Base-by-base conservation (phyloP, 2,329 filamentous ascomycete species). In the Cladophialophora yegresii region DNA sequence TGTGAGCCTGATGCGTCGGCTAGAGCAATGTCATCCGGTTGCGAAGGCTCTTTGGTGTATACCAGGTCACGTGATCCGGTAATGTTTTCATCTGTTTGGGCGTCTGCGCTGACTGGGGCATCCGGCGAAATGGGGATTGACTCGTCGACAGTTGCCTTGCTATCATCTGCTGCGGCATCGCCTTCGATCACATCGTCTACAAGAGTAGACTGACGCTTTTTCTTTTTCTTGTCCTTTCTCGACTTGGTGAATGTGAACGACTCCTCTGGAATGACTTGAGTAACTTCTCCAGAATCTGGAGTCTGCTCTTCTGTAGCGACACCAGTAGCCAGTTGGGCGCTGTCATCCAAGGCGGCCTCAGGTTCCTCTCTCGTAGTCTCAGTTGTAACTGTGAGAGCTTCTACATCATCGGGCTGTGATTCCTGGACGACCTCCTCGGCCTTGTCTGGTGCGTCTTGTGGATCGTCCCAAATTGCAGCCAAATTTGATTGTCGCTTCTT, bases 141-240 rank as follows among this genome's bases (percentile, higher is more conserved):
- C 4, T 43, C 36, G 13, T 58, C 40, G 8, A 49, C 8, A 49
- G 16, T 22, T 9, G 36, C 4, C 22, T 51, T 26, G 47, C 20
- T 2, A 4, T 51, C 47, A 28, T 51, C 47, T 51, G 47, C 47
- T 51, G 28, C 9, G 36, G 59, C 30, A 26, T 55, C 43, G 22
- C 13, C n/a, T 36, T 30, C 22, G 9, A 16, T 13, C 13, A 30
- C 3, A 30, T 58, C 55, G 33, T 36, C 16, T 45, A 30, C 55
- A 33, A 47, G 45, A 16, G 33, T 54, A 9, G 61, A 54, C 22
- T 59, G 55, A 5, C 49, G 54, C 49, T 63, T 58, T 40, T 67
- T 65, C 55, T 47, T 47, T 23, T 72, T 69, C 36, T 69, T 67
- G 28, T 64, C 66, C 59, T 70, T 71, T 53, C 59, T 63, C 22